Conservation (phyloP, 2,329 filamentous ascomycete genomes). For the Blastomyces gilchristii region DNA sequence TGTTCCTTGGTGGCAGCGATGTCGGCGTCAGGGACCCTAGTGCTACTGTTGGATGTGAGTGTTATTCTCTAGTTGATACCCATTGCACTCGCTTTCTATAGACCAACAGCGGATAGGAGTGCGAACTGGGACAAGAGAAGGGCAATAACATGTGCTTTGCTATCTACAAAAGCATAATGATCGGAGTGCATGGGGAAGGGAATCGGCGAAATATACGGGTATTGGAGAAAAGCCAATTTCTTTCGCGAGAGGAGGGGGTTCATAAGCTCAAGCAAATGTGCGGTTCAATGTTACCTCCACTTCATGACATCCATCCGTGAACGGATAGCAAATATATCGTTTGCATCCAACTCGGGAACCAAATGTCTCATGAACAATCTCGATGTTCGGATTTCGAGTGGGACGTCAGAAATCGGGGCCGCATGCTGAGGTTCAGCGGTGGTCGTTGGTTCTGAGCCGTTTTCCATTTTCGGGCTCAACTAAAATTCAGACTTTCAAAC, state of each 20-base stretch:
- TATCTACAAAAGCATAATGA: background rate
- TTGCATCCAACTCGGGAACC: slow-evolving; percentile 15
- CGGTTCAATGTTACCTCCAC: slow-evolving; percentile 19
- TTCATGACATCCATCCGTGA: slow-evolving; percentile 20
- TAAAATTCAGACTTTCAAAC: background rate
- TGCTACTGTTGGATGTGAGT: background rate
- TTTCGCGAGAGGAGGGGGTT: slow-evolving; percentile 14
- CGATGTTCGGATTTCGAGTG: slow-evolving; percentile 5
- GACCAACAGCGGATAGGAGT: background rate
- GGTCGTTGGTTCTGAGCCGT: background rate
- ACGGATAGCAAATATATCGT: slow-evolving; percentile 19
- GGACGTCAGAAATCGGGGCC: slow-evolving; percentile 2
- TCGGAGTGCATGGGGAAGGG: background rate
- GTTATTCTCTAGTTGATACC: background rate
- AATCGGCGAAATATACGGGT: background rate
- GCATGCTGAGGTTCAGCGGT: background rate
- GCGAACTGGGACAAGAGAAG: background rate
- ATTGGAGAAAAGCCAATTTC: slow-evolving; percentile 15
- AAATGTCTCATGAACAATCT: slow-evolving; percentile 18
- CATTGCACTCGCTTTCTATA: background rate
- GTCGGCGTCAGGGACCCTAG: slow-evolving; percentile 9
- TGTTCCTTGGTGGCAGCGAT: slow-evolving; percentile 5
- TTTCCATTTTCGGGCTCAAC: background rate
- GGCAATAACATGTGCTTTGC: background rate
- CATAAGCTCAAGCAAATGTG: background rate